Conservation (phyloP, 129 eudicot genomes). For the Daucus carota region DH1_v3.0 NC_030384.2:31068001-31068500, state of each 20-base stretch:
- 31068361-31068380: not conserved
- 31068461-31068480: not conserved
- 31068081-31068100: not conserved
- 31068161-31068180: conserved; percentile 95
- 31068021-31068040: not conserved
- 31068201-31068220: not conserved
- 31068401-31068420: not conserved
- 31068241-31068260: too few relatives aligned
- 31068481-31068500: not conserved
- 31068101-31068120: conserved; percentile 34
- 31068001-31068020: not conserved
- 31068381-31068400: not conserved
- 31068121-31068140: conserved; percentile 97
- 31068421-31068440: not conserved
- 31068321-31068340: not conserved
- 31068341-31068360: not conserved
- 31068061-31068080: conserved; percentile 1
- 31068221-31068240: not conserved
- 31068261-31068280: not conserved
- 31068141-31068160: conserved; percentile 87
- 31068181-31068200: conserved; percentile 80
- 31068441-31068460: not conserved
- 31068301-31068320: not conserved
- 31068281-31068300: conserved; percentile 6
- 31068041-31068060: not conserved